phyloP scores from a whole-genome alignment of 176 grass and related monocot species.

The Oryza meyeriana region DNA sequence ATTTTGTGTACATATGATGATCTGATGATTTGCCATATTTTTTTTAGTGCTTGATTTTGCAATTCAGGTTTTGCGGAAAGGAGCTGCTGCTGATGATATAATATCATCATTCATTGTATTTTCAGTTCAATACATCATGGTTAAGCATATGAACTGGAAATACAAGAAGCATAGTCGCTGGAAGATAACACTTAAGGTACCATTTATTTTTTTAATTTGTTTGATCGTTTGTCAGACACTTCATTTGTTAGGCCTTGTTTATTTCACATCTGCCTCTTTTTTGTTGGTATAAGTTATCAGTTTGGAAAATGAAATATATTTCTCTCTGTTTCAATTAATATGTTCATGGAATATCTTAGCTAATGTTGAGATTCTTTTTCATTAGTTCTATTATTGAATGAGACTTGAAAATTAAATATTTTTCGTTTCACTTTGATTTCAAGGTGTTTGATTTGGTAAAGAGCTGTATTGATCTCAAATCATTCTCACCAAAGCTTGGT shows the following conservation, averaged over 20 bases:
- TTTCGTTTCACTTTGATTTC: constrained; percentile 11
- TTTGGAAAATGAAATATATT: not conserved
- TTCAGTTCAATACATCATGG: constrained; percentile 70
- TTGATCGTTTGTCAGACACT: not conserved
- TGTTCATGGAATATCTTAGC: not conserved
- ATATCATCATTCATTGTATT: constrained; percentile 68
- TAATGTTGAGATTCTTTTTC: constrained; percentile 8
- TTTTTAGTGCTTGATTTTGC: constrained; percentile 90
- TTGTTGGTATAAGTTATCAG: not conserved
- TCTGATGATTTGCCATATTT: constrained; percentile 40
- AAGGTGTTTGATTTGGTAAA: constrained; percentile 86
- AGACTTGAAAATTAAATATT: not conserved
- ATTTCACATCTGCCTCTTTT: not conserved
- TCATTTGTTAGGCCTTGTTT: not conserved
- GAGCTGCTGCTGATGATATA: constrained; percentile 53
- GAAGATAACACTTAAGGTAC: constrained; percentile 77
- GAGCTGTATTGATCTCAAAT: constrained; percentile 60
- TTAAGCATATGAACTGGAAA: constrained; percentile 96
- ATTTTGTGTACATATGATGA: not conserved
- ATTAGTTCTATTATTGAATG: constrained; percentile 12
- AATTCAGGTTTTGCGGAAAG: constrained; percentile 74
- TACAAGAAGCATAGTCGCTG: constrained; percentile 64
- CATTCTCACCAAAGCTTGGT: constrained; percentile 48
- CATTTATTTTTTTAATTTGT: not conserved
- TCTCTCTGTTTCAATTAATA: not conserved